Evolutionary conservation across 345 rosid species (phyloP).

Genomic region (Gynandropsis gynandra): DNA sequence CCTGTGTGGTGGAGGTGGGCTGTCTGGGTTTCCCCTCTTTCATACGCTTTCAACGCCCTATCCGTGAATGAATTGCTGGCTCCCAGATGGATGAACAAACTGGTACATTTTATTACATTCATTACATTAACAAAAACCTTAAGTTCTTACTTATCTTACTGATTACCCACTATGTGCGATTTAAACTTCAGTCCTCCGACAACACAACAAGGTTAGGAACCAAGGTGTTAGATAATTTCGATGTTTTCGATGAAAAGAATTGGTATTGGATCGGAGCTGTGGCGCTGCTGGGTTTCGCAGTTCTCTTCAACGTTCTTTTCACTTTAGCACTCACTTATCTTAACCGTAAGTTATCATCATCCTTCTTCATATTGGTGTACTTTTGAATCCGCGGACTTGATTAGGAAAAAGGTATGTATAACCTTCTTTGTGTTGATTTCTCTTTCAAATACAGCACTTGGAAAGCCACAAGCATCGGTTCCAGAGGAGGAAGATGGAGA

Average conservation of each 20-base stretch:
- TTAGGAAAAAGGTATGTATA: no score
- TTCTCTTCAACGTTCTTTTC: conserved; percentile 67
- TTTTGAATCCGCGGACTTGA: no score
- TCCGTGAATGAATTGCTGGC: conserved; percentile 46
- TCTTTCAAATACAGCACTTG: conserved; percentile 41
- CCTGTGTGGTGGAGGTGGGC: conserved; percentile 60
- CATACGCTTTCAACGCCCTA: conserved; percentile 47
- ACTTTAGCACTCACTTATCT: conserved; percentile 65
- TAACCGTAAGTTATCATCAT: conserved; percentile 43
- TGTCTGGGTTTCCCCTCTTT: conserved; percentile 55
- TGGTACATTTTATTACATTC: conserved; percentile 4
- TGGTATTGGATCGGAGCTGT: conserved; percentile 88
- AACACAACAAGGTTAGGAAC: conserved; percentile 42
- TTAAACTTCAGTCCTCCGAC: conserved; percentile 43
- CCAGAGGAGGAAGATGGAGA: conserved; percentile 42
- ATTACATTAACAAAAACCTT: no score
- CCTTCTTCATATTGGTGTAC: background rate
- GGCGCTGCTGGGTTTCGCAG: conserved; percentile 49
- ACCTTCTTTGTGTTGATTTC: no score
- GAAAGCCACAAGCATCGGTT: conserved; percentile 59
- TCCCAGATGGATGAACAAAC: conserved; percentile 46
- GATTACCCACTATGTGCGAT: background rate
- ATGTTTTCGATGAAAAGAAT: conserved; percentile 40
- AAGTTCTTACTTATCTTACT: background rate
- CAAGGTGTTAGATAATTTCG: conserved; percentile 45